These are phyloP conservation scores for Camellia japonica DNA, from an alignment of 148 eudicot genomes.

Conservation along the genomic window DNA sequence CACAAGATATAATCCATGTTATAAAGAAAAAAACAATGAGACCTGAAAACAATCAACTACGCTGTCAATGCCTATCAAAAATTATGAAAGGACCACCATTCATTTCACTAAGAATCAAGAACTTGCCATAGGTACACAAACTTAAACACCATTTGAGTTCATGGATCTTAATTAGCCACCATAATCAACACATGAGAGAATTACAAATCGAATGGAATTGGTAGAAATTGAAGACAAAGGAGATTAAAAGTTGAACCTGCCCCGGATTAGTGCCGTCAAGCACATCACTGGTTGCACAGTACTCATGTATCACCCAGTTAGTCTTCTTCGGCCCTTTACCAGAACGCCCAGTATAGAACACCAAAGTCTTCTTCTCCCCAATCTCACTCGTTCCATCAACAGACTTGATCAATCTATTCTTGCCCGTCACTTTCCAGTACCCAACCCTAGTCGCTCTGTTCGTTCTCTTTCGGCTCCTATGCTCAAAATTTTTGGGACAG, in stretches of 20 bases:
- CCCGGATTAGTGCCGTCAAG: conserved; percentile 77
- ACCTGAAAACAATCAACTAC: no score
- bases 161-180: background rate
- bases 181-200: background rate
- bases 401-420: conserved; percentile 60
- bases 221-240: background rate
- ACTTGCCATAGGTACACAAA: background rate
- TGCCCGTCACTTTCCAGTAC: conserved; percentile 94
- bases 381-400: conserved; percentile 40
- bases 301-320: conserved; percentile 88
- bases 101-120: background rate
- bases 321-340: conserved; percentile 61
- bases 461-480: conserved; percentile 66
- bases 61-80: no score
- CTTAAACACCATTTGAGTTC: background rate
- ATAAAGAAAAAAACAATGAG: background rate
- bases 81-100: background rate
- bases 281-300: conserved; percentile 54
- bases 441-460: conserved; percentile 75
- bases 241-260: conserved; percentile 45
- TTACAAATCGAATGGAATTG: background rate
- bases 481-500: conserved; percentile 81
- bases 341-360: conserved; percentile 80
- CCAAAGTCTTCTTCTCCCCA: conserved; percentile 87
- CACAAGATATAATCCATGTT: no score